These are phyloP conservation scores for Otatea glauca DNA, from an alignment of 176 grass and related monocot genomes.

Conservation along the genomic window DNA sequence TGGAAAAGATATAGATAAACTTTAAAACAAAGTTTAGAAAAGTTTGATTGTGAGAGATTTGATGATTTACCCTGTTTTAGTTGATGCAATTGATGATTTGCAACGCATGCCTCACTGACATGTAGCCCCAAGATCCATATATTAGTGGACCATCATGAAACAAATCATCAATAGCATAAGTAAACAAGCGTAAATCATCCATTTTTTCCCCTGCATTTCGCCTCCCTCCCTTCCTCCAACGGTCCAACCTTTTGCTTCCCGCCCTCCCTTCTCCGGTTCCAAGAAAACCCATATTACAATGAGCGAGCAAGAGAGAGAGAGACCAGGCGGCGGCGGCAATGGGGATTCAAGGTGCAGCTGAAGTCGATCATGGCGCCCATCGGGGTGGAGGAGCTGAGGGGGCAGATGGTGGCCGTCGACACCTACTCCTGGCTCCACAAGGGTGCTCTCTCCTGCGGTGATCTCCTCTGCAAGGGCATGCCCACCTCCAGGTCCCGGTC, in stretches of 20 bases:
- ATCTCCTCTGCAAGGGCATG: constrained; percentile 85
- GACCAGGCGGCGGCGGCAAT: constrained; percentile 41
- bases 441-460: constrained; percentile 84
- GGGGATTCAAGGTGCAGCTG: constrained; percentile 88
- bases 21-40: too few species aligned
- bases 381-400: constrained; percentile 69
- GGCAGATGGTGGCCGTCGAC: constrained; percentile 83
- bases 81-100: too few species aligned
- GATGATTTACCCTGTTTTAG: too few species aligned
- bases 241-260: constrained; percentile 36
- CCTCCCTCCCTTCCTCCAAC: not conserved
- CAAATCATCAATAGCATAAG: too few species aligned
- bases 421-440: constrained; percentile 99
- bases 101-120: too few species aligned
- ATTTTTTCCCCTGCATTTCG: too few species aligned
- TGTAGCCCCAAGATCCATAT: too few species aligned
- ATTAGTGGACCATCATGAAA: too few species aligned
- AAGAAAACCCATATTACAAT: constrained; percentile 12
- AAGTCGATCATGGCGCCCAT: constrained; percentile 97
- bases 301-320: not conserved
- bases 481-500: constrained; percentile 73
- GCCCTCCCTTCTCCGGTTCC: constrained; percentile 6
- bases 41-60: too few species aligned
- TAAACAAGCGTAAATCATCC: too few species aligned
- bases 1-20: too few species aligned